Evolutionary conservation across 1,139 yeast species (phyloP).

Genomic region (Yamadazyma siamensis): DNA sequence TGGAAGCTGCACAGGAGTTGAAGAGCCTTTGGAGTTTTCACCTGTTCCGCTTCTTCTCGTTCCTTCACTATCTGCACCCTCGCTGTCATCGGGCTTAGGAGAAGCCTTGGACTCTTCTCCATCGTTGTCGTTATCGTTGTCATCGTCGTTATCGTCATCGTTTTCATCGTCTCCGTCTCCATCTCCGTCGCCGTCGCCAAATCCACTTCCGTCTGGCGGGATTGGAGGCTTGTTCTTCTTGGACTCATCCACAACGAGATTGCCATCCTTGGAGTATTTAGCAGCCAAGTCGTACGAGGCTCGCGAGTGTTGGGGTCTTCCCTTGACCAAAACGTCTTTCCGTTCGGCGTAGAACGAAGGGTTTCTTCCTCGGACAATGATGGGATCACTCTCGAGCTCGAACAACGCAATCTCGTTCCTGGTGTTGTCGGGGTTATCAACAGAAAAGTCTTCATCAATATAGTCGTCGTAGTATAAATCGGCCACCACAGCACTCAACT

Average conservation of each 20-base stretch:
- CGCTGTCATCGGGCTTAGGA: neutral
- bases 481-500: constrained; percentile 44
- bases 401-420: constrained; percentile 32
- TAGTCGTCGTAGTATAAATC: constrained; percentile 42
- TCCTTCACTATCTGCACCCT: neutral
- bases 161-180: constrained; percentile 4
- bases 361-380: constrained; percentile 63
- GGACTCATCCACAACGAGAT: constrained; percentile 8
- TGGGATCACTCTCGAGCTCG: constrained; percentile 45
- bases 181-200: constrained; percentile 4
- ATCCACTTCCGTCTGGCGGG: constrained; percentile 4
- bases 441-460: constrained; percentile 29
- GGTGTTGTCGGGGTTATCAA: constrained; percentile 18
- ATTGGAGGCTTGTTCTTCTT: neutral
- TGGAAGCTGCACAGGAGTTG: neutral
- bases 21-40: neutral
- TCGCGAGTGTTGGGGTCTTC: constrained; percentile 20
- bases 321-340: constrained; percentile 44
- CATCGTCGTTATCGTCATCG: constrained; percentile 3
- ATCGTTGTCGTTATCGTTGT: constrained; percentile 2
- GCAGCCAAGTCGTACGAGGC: constrained; percentile 19
- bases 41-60: no score
- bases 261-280: constrained; percentile 7
- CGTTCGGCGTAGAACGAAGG: constrained; percentile 61
- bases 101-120: neutral